Base-by-base conservation (phyloP, 176 grass and related monocot genomes). In the Tuctoria greenei region DNA sequence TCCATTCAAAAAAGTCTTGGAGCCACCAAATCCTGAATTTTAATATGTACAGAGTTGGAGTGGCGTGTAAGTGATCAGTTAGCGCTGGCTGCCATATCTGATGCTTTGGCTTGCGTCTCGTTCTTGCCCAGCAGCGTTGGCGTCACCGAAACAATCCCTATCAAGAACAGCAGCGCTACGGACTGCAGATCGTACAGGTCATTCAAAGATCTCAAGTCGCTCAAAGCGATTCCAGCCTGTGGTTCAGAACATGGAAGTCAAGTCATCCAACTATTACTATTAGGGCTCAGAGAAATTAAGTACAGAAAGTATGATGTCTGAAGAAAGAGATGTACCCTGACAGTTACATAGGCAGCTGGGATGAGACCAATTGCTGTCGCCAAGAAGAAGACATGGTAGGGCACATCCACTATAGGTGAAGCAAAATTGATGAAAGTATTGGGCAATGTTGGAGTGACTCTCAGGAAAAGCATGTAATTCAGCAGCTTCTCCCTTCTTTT, bases 401-500 rank as follows among this genome's bases (percentile, higher is more conserved):
- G 95, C n/a, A 98, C 91, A 20, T 92, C 89, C 43, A 98, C 95
- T 58, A 98, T 98, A 14, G 95, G 95, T 35, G 95, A 99, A 69
- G 95, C 89, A 14, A 99, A 82, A 83, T 99, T 99, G 65, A 99
- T 99, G 81, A 99, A 99, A 46, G 95, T 99, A 73, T 99, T 95
- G 49, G 95, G 95, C 79, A 99, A 87, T 67, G 91, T 90, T 13
- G 95, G 91, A 14, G 95, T 99, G 39, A 99, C 85, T 87, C 95
- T 87, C 49, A 98, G 82, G 75, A 99, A 99, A 61, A 92, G 80
- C 87, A 99, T 99, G 85, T 99, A 99, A 79, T 99, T 99, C 70
- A 99, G 81, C 75, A 99, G 76, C 61, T 92, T 99, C 15, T 88
- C 79, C 80, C 82, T 88, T 89, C 95, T 95, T 76, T 92, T 99